Percentiles rank a stretch among this genome's conserved stretches.
phyloP scores from a whole-genome alignment of 176 grass and related monocot species.

The Raddia guianensis region DNA sequence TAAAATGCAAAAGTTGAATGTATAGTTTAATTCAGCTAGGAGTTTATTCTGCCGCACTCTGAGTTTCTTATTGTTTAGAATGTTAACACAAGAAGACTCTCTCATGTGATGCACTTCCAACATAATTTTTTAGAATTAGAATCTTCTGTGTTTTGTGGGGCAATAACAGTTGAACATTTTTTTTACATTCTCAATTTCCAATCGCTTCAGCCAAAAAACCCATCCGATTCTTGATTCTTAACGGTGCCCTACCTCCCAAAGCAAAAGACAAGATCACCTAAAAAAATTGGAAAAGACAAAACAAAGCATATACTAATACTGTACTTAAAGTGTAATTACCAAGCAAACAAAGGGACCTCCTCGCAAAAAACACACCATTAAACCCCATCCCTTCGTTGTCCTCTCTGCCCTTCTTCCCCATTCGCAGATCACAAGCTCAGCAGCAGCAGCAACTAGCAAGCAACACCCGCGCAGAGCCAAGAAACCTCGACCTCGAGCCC shows the following conservation, averaged over 20 bases:
- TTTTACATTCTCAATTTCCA: not conserved
- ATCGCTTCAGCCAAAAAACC: not conserved
- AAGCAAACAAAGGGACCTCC: not conserved
- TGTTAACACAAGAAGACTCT: not conserved
- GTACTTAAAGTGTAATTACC: not conserved
- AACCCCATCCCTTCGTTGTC: conserved; percentile 32
- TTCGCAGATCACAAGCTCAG: conserved; percentile 22
- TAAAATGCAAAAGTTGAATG: not conserved
- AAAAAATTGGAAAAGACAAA: conserved; percentile 28
- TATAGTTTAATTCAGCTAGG: not conserved
- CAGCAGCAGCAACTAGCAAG: conserved; percentile 16
- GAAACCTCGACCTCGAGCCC: conserved; percentile 50
- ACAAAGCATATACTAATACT: conserved; percentile 3
- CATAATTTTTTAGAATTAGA: not conserved
- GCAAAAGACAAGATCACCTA: conserved; percentile 42
- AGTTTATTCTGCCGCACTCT: not conserved
- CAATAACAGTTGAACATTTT: not conserved
- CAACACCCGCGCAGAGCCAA: conserved; percentile 31
- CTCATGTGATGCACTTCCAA: not conserved
- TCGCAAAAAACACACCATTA: conserved; percentile 33
- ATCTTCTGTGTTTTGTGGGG: not conserved
- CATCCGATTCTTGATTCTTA: conserved; percentile 7
- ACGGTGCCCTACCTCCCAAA: not conserved
- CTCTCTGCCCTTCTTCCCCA: not conserved
- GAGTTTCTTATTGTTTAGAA: not conserved